A percentile compares a stretch with the other conserved stretches of the same genome.
Evolutionary conservation across 495 filamentous ascomycete species (phyloP).

Genomic region (Usnea hakonensis): DNA sequence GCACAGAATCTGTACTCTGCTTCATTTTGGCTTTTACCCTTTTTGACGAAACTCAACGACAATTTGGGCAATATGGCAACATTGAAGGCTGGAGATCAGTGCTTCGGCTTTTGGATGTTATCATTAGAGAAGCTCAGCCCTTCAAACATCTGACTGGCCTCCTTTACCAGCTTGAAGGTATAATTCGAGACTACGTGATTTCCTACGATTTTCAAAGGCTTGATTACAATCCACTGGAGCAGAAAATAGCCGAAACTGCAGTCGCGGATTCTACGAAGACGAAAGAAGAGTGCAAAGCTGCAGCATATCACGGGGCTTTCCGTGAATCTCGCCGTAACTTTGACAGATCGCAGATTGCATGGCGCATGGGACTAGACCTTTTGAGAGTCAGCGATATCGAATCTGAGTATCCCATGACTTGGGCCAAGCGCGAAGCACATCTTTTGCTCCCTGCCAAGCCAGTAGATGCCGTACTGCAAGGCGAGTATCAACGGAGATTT

Average conservation of each 20-base stretch:
- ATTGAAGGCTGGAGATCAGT: slow-evolving; percentile 43
- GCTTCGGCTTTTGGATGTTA: slow-evolving; percentile 41
- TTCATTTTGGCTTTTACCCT: slow-evolving; percentile 45
- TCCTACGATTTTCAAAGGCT: slow-evolving; percentile 40
- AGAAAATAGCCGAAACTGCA: not conserved
- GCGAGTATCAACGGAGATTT: slow-evolving; percentile 38
- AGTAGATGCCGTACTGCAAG: slow-evolving; percentile 26
- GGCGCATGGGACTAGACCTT: slow-evolving; percentile 38
- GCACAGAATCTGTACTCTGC: slow-evolving; percentile 42
- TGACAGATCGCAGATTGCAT: slow-evolving; percentile 36
- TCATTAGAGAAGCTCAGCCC: slow-evolving; percentile 33
- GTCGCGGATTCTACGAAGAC: not conserved
- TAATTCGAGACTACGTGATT: slow-evolving; percentile 41
- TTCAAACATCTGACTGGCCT: slow-evolving; percentile 38
- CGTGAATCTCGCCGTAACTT: not conserved
- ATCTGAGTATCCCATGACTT: slow-evolving; percentile 40
- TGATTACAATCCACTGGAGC: slow-evolving; percentile 30
- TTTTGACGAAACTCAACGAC: slow-evolving; percentile 33
- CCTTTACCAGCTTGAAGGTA: slow-evolving; percentile 39
- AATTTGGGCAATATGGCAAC: slow-evolving; percentile 31
- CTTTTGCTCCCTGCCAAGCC: slow-evolving; percentile 31
- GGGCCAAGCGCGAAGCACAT: slow-evolving; percentile 34
- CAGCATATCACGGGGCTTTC: slow-evolving; percentile 4
- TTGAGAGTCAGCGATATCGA: slow-evolving; percentile 39
- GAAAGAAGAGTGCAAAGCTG: slow-evolving; percentile 5